phyloP scores from a whole-genome alignment of 1,284 basidiomycete species.

The Coriolopsis trogii region DNA sequence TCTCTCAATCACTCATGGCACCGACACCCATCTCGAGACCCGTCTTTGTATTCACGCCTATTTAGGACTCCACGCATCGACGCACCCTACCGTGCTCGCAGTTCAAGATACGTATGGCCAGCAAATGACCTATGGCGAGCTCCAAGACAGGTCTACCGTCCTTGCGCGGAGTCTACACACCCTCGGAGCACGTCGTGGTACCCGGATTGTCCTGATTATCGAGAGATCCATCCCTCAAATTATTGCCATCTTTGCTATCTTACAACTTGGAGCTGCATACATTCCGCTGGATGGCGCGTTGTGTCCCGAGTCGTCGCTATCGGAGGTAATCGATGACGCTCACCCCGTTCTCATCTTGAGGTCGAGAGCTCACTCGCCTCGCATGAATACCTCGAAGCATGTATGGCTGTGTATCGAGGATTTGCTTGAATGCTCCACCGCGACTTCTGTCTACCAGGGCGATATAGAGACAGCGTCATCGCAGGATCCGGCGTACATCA shows the following conservation, averaged over 20 bases:
- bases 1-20: too few relatives aligned
- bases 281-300: slow-evolving; percentile 55
- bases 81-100: slow-evolving; percentile 38
- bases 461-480: slow-evolving; percentile 31
- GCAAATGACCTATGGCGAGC: slow-evolving; percentile 46
- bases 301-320: slow-evolving; percentile 48
- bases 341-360: slow-evolving; percentile 28
- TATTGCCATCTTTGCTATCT: slow-evolving; percentile 51
- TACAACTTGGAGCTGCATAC: slow-evolving; percentile 54
- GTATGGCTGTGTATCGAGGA: slow-evolving; percentile 3
- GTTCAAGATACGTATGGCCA: slow-evolving; percentile 49
- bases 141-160: slow-evolving; percentile 45
- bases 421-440: slow-evolving; percentile 15
- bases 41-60: neutral
- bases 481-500: slow-evolving; percentile 49
- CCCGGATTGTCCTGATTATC: slow-evolving; percentile 49
- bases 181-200: slow-evolving; percentile 42
- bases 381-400: neutral
- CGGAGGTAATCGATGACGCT: slow-evolving; percentile 49
- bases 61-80: slow-evolving; percentile 44
- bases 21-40: too few relatives aligned
- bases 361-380: neutral
- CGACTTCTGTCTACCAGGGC: too few relatives aligned
- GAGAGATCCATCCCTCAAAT: slow-evolving; percentile 52
- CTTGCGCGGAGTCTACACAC: slow-evolving; percentile 44